Percentiles rank a stretch among this genome's conserved stretches.
These are phyloP conservation scores for Persicaria maculosa DNA, from an alignment of 148 eudicot genomes.

Conservation along the genomic window DNA sequence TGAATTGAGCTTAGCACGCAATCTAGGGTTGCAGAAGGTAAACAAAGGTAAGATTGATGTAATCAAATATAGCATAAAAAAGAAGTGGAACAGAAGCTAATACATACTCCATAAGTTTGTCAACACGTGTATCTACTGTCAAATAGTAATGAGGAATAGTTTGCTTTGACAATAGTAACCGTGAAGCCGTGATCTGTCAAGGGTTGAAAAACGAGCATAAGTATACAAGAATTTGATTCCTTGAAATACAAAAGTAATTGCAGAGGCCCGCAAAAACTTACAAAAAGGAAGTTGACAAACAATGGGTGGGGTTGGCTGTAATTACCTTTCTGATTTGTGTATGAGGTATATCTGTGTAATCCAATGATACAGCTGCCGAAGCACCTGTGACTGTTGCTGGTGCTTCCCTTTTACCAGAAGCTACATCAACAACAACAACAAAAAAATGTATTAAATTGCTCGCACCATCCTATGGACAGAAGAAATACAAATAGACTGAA, in stretches of 20 bases:
- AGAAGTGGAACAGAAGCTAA: not conserved
- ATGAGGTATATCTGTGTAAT: constrained; percentile 73
- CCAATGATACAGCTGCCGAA: constrained; percentile 35
- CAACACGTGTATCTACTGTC: constrained; percentile 17
- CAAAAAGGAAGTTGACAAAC: not conserved
- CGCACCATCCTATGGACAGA: not conserved
- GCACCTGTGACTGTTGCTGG: constrained; percentile 41
- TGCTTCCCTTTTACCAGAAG: constrained; percentile 65
- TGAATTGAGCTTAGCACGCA: constrained; percentile 67
- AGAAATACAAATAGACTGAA: not conserved
- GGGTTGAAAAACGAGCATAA: not conserved
- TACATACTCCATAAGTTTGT: constrained; percentile 67
- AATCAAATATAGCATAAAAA: constrained; percentile 13
- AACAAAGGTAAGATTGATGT: constrained; percentile 8
- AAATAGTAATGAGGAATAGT: constrained; percentile 22
- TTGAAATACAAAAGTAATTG: not conserved
- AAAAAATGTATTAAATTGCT: not conserved
- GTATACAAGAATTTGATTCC: not conserved
- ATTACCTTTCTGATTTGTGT: constrained; percentile 86
- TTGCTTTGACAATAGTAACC: constrained; percentile 20
- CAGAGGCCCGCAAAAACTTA: not conserved
- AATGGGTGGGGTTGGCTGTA: not conserved
- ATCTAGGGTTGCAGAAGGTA: constrained; percentile 28
- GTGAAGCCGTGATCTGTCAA: constrained; percentile 19
- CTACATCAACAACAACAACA: constrained; percentile 25